Base-by-base conservation (phyloP, 257 asterid genomes). In the Perilla frutescens region DNA sequence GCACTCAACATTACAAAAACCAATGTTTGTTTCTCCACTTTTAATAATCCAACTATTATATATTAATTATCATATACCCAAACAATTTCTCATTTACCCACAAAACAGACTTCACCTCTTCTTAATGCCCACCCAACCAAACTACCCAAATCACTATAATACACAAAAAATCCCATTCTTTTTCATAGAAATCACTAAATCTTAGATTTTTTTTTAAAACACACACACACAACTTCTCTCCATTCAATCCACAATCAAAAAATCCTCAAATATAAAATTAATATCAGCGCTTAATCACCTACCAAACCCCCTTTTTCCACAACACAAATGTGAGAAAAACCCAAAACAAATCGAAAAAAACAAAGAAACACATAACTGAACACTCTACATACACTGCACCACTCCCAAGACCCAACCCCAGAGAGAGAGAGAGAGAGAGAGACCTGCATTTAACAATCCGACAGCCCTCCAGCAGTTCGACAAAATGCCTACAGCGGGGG, bases 401-500 rank as follows among this genome's bases (percentile, higher is more conserved):
- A 69, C 13, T 9, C 40, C 0, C 26, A n/a, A n/a, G n/a, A n/a
- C n/a, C n/a, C n/a, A 20, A 57, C 5, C 58, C 14, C 59, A 48
- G 11, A 45, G 36, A 5, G n/a, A 36, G 6, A 49, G 44, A 4
- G 2, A 14, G 29, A 37, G 7, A 50, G 26, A 14, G 60, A 0
- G 26, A 88, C 97, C 97, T 86, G 94, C 97, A 91, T 32, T 48
- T 77, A 29, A 91, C 79, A 62, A 79, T 73, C 44, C 34, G 59
- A 68, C 96, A 89, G 68, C 97, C 97, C 4, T 79, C 85, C 39
- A 8, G 31, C 51, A 54, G 86, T 68, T 87, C 92, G 34, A 89
- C 91, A 7, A 91, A 86, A 81, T 86, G 96, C 64, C 83, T 80
- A 56, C 96, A 89, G 55, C 74, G 68, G 0, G 97, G 97, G 60